Evolutionary conservation across 2,329 filamentous ascomycete genomes (phyloP), one percentile per base, ranked within the genome.

Genomic region (Trichoderma atroviride): DNA sequence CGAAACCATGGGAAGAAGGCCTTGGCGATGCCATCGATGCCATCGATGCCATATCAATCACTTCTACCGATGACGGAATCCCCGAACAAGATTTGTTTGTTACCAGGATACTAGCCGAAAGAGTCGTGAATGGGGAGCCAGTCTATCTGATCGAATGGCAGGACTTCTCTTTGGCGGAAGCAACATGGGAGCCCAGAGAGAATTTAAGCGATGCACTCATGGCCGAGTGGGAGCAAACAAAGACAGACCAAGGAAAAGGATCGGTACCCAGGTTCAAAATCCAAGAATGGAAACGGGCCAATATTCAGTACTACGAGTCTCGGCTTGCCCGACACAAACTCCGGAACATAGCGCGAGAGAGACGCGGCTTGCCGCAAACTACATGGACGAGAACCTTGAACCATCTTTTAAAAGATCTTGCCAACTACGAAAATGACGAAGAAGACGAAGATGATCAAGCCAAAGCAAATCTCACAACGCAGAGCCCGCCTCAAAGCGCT

Each of bases 21-120:
- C 29, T 37, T 6, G 72, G 75, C 16, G 78, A 81, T 37, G 72
- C 71, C 33, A 35, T 13, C 11, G 33, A 35, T 35, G 33, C 3
- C 33, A 35, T 35, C 6, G 78, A 81, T 37, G 72, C 71, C n/a
- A 68, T 75, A 22, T 80, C 78, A 5, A 27, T 80, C 31, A 73
- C 77, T 3, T 82, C 80, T 11, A 79, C 80, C 3, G 70, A 78
- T 13, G 75, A 75, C 16, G 75, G 78, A 24, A 81, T 83, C 4
- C 76, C 79, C 11, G 79, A 83, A 19, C 77, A 81, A 5, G 83
- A 85, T 70, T 89, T 84, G 75, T 75, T 79, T 6, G 83, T 89
- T 6, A 83, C 86, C 52, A 77, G 78, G 13, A 83, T 91, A 52
- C 78, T 89, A 6, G 83, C 83, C 0, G 83, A 88, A 71, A 79